Conservation (phyloP, 352 stramenopile species). For the Phytopythium helicoides region DNA sequence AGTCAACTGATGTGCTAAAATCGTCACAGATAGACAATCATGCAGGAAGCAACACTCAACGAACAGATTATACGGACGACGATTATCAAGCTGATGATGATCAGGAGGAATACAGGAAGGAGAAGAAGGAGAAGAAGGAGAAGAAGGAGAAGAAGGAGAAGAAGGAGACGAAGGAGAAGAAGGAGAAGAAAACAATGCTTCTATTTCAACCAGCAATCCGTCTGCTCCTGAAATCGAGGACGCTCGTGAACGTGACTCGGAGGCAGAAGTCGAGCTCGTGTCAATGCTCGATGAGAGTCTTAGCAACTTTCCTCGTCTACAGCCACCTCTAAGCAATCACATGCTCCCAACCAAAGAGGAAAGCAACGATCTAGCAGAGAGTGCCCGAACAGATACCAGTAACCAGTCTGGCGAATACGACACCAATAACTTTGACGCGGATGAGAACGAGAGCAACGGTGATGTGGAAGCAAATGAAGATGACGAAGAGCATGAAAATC, state of each 20-base stretch:
- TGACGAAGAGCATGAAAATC: background rate
- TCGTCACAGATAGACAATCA: background rate
- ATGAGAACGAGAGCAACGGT: slow-evolving; percentile 4
- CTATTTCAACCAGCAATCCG: background rate
- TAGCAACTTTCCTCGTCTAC: slow-evolving; percentile 14
- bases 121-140: too few species aligned
- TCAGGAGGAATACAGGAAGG: background rate
- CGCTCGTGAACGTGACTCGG: background rate
- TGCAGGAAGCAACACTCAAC: background rate
- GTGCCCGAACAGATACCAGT: slow-evolving; percentile 4
- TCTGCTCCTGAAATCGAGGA: background rate
- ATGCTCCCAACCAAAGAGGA: background rate
- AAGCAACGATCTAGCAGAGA: background rate
- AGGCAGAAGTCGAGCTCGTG: slow-evolving; percentile 37
- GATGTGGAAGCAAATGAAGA: background rate
- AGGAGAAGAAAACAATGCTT: background rate
- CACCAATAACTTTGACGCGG: slow-evolving; percentile 15
- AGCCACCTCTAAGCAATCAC: background rate
- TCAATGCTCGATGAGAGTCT: slow-evolving; percentile 61
- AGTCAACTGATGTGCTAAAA: background rate
- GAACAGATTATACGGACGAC: background rate
- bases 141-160: background rate
- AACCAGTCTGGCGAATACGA: slow-evolving; percentile 11
- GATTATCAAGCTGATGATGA: background rate
- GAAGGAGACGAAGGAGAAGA: background rate